A percentile compares a stretch with the other conserved stretches of the same genome.
Conservation (phyloP, 2,329 filamentous ascomycete genomes). For the Pseudomassariella vexata region DNA sequence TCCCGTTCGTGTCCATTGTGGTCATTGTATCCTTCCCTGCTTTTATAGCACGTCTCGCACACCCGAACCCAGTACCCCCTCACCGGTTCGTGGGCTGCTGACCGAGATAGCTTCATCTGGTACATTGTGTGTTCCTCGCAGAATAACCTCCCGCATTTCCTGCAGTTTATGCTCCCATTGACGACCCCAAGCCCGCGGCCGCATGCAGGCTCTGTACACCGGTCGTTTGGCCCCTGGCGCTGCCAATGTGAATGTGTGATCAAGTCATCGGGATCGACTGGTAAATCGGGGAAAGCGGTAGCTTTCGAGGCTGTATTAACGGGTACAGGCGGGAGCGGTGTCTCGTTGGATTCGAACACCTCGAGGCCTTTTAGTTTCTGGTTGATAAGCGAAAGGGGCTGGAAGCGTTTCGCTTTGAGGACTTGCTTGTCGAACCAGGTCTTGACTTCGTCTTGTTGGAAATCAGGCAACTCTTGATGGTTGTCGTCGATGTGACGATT, state of each 20-base stretch:
- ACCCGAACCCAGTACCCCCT: conserved; percentile 90
- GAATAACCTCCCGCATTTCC: conserved; percentile 87
- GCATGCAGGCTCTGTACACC: conserved; percentile 83
- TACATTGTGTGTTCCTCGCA: conserved; percentile 99
- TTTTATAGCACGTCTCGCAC: conserved; percentile 99
- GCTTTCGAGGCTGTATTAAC: conserved; percentile 26
- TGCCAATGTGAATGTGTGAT: conserved; percentile 92
- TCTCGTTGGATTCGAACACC: conserved; percentile 88
- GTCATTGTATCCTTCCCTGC: conserved; percentile 90
- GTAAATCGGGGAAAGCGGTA: conserved; percentile 30
- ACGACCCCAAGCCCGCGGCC: conserved; percentile 71
- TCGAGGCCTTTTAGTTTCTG: conserved; percentile 90
- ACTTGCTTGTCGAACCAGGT: conserved; percentile 97
- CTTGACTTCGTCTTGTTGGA: conserved; percentile 90
- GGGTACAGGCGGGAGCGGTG: conserved; percentile 32
- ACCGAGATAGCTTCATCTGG: conserved; percentile 92
- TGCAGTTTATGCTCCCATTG: conserved; percentile 85
- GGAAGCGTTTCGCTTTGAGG: conserved; percentile 86
- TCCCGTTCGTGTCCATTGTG: conserved; percentile 67
- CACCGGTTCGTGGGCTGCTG: conserved; percentile 83
- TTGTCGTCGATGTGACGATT: conserved; percentile 83
- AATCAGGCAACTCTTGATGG: conserved; percentile 82
- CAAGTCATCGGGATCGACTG: conserved; percentile 77
- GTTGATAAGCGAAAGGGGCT: conserved; percentile 84
- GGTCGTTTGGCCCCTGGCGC: conserved; percentile 63